Conservation (phyloP, 345 rosid species). For the Stellera chamaejasme region DNA sequence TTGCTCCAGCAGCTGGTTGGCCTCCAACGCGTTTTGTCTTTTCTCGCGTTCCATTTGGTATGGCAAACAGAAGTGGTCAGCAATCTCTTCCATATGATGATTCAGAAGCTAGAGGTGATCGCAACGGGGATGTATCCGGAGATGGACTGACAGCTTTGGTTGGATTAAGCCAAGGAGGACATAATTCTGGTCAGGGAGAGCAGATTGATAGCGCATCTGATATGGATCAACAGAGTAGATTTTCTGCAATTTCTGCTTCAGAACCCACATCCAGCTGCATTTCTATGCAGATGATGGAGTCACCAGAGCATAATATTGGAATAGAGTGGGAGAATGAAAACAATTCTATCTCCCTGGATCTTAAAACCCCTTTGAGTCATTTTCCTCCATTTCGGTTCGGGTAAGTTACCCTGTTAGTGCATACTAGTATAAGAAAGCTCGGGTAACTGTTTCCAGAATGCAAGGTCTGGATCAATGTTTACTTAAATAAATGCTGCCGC, state of each 20-base stretch:
- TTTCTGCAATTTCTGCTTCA: slow-evolving; percentile 34
- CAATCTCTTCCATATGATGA: slow-evolving; percentile 78
- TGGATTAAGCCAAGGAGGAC: slow-evolving; percentile 77
- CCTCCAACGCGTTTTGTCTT: slow-evolving; percentile 88
- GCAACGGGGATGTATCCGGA: slow-evolving; percentile 64
- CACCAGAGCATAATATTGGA: slow-evolving; percentile 51
- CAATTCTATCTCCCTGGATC: slow-evolving; percentile 73
- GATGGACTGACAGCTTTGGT: slow-evolving; percentile 92
- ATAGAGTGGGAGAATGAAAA: slow-evolving; percentile 70
- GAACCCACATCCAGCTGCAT: slow-evolving; percentile 39
- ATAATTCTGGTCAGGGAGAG: slow-evolving; percentile 37
- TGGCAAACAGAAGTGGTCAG: slow-evolving; percentile 70
- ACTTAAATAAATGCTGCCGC: neutral
- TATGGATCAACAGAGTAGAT: slow-evolving; percentile 34
- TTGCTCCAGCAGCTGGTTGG: slow-evolving; percentile 73
- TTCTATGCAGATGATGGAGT: slow-evolving; percentile 59
- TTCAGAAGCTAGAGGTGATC: slow-evolving; percentile 68
- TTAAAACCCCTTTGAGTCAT: slow-evolving; percentile 88
- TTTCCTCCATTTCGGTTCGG: slow-evolving; percentile 99
- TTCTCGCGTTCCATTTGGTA: slow-evolving; percentile 80
- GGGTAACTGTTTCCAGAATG: neutral
- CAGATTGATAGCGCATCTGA: slow-evolving; percentile 47
- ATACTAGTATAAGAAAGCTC: neutral
- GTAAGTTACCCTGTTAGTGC: slow-evolving; percentile 32
- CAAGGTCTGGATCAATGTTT: slow-evolving; percentile 2